Base-by-base conservation (phyloP, 1,139 yeast species). In the Taiozyma sp. region DNA sequence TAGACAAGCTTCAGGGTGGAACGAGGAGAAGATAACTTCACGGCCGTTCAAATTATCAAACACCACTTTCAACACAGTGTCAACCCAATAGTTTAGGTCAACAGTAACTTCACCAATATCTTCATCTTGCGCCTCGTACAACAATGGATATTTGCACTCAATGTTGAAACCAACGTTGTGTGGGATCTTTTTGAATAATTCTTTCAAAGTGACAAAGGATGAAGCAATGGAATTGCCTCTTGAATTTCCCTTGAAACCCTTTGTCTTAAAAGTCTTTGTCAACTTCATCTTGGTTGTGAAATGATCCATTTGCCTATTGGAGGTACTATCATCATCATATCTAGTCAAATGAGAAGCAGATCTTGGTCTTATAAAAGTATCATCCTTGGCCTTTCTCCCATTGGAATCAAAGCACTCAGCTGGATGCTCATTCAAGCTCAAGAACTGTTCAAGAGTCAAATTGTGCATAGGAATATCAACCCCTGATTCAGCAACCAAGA, bases 401-500 rank as follows among this genome's bases (percentile, higher is more conserved):
- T 45, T 30, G 16, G 44, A 46, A 35, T 52, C 65, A 35, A 32
- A 3, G 34, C 44, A 16, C 2, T 41, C 41, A 13, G 32, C 45
- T 8, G 48, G 50, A 14, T 40, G 11, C 40, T 67, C 66, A 54
- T 80, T 82, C 59, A 88, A 76, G 34, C 83, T 81, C 67, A 90
- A 71, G 61, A 93, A 93, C 66, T 93, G 98, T 64, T 93, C 98
- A 34, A 85, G 75, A 0, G 98, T 91, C 62, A 93, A 73, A 24
- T 87, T 81, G 68, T 91, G 97, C 96, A 93, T 91, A 3, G 98
- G 98, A 48, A 91, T 85, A 70, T 93, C 99, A 49, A 88, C 90
- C 13, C 99, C 99, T 4, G 96, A 84, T 66, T 93, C 98, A 2
- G 97, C 96, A 43, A 93, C 97, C 32, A 90, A 69, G 65, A 93